Conservation (phyloP, 352 stramenopile genomes). For the Phytophthora tentaculata region DNA sequence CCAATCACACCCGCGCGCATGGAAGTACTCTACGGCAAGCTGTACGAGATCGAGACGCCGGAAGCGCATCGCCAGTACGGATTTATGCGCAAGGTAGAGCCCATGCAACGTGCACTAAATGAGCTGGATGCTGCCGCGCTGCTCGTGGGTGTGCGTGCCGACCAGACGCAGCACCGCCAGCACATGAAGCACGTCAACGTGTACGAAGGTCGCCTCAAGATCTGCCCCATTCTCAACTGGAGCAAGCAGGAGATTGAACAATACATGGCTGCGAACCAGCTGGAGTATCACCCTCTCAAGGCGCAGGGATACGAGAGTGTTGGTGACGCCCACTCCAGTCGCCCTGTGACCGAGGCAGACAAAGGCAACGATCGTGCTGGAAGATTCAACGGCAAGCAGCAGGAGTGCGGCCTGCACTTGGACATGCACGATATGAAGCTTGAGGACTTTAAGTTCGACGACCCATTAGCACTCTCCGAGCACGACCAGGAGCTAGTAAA, state of each 20-base stretch:
- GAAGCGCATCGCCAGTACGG: constrained; percentile 84
- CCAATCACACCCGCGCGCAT: constrained; percentile 78
- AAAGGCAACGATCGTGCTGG: constrained; percentile 74
- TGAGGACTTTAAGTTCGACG: constrained; percentile 53
- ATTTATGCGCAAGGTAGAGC: constrained; percentile 87
- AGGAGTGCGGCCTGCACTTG: constrained; percentile 87
- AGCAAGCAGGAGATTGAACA: constrained; percentile 76
- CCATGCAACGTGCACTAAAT: constrained; percentile 76
- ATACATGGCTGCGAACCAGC: constrained; percentile 71
- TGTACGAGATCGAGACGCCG: constrained; percentile 73
- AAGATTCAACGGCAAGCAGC: constrained; percentile 79
- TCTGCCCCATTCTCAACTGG: constrained; percentile 87
- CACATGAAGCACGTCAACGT: constrained; percentile 80
- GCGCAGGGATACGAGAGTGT: constrained; percentile 83
- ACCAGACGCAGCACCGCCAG: constrained; percentile 76
- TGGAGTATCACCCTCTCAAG: constrained; percentile 89
- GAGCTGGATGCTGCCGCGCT: constrained; percentile 68
- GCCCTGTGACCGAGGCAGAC: constrained; percentile 71
- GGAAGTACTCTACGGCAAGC: constrained; percentile 87
- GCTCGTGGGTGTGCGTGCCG: constrained; percentile 81
- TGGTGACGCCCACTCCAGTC: constrained; percentile 85
- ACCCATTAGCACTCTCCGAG: constrained; percentile 56
- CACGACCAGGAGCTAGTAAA: constrained; percentile 48
- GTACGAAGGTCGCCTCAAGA: constrained; percentile 84
- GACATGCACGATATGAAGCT: constrained; percentile 72